Evolutionary conservation across 495 filamentous ascomycete species (phyloP).

Genomic region (Trichoderma orchidacearum): DNA sequence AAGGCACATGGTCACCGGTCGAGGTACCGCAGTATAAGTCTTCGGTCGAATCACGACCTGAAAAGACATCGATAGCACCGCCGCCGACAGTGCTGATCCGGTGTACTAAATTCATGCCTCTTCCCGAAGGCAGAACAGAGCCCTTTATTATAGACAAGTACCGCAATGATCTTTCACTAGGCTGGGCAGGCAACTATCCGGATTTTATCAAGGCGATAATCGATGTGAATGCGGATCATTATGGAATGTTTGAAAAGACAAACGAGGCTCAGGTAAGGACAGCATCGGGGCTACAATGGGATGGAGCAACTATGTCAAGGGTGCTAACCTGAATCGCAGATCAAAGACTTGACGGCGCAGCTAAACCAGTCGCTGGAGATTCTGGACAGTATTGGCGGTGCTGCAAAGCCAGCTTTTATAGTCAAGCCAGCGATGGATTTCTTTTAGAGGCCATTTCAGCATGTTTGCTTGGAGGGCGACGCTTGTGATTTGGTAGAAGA

Average conservation of each 20-base stretch:
- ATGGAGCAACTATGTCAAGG: no score
- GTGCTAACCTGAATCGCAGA: neutral
- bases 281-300: neutral
- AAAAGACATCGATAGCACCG: neutral
- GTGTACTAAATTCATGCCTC: neutral
- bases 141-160: neutral
- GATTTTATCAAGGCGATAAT: neutral
- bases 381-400: neutral
- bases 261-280: neutral
- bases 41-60: neutral
- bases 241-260: neutral
- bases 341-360: neutral
- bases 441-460: neutral
- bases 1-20: neutral
- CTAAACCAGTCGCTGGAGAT: neutral
- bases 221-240: neutral
- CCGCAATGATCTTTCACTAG: neutral
- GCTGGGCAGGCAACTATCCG: neutral
- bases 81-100: neutral
- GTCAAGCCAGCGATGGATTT: neutral
- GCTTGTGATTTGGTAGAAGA: no score
- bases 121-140: neutral
- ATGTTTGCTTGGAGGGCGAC: no score
- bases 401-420: neutral
- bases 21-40: neutral